Evolutionary conservation across 805 yeast genomes (phyloP).

Genomic region (Wickerhamiella sergipiensis): DNA sequence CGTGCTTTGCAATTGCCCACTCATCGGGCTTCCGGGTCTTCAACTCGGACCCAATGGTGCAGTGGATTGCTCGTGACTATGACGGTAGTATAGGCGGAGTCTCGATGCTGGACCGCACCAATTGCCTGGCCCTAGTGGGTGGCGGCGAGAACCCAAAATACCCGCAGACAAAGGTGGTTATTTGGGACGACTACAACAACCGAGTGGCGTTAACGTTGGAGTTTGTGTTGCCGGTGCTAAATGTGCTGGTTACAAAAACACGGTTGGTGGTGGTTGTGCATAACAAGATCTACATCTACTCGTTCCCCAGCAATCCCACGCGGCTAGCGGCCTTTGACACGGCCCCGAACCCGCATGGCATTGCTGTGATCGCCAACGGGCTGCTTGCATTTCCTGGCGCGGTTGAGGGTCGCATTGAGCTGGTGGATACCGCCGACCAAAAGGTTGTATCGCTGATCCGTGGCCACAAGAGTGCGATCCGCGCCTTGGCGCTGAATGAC

Average conservation of each 20-base stretch:
- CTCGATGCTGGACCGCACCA: constrained; percentile 79
- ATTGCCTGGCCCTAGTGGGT: constrained; percentile 79
- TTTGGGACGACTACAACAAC: constrained; percentile 85
- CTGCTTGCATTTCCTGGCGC: constrained; percentile 69
- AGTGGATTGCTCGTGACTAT: constrained; percentile 45
- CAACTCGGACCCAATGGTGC: constrained; percentile 76
- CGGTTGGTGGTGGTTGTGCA: constrained; percentile 60
- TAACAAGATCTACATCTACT: constrained; percentile 58
- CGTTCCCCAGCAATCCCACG: constrained; percentile 69
- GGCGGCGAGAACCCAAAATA: constrained; percentile 74
- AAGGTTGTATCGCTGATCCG: constrained; percentile 54
- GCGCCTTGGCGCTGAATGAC: constrained; percentile 52
- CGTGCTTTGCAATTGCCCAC: constrained; percentile 76
- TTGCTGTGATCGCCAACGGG: constrained; percentile 41
- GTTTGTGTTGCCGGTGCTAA: constrained; percentile 60
- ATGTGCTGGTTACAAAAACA: constrained; percentile 61
- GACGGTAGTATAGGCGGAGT: constrained; percentile 60
- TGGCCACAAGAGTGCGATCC: constrained; percentile 58
- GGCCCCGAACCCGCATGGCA: constrained; percentile 44
- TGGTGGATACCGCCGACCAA: constrained; percentile 47
- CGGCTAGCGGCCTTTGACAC: constrained; percentile 54
- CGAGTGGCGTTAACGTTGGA: constrained; percentile 60
- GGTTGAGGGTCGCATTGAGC: constrained; percentile 61
- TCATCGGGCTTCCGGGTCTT: constrained; percentile 74
- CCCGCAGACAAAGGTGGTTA: constrained; percentile 64